Evolutionary conservation across 108 stramenopile species (phyloP), one percentile per base, ranked within the genome.

Genomic region (Licmophora abbreviata): DNA sequence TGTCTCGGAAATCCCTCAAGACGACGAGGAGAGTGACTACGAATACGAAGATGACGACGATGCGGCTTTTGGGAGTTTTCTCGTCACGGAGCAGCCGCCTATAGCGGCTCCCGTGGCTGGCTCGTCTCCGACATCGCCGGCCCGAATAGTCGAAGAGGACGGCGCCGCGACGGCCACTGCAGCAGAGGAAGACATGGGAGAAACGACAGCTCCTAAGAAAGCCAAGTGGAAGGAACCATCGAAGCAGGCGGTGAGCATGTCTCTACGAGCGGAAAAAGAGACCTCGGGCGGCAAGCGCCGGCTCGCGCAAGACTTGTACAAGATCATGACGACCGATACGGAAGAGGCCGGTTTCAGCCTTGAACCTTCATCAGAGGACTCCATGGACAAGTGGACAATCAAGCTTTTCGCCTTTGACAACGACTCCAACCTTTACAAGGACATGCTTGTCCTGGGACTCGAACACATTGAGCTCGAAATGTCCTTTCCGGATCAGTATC

Each of bases 401-500:
- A 77, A 89, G 58, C 63, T 94, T 0, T 94, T 94, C 55, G 76
- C 81, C 20, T 94, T 94, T 66, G 88, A 90, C 58, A 44, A 37
- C 2, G 88, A 85, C 47, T 74, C 72, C 14, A 83, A 90, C 51
- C 57, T 90, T 12, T 73, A 74, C 33, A 85, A 84, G 64, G 88
- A 90, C 51, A 68, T 90, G 67, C 14, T 75, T 17, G 81, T 86
- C 8, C 51, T 76, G 47, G 76, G 76, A 3, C 31, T 87, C 29
- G 81, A 92, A 32, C 71, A 84, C 44, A 69, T 94, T 29, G 85
- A 91, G 44, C 61, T 94, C 63, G 85, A 89, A 52, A 94, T 94
- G 93, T 71, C 51, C 32, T 94, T 94, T 61, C 89, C 89, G 12
- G 93, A 92, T 47, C 85, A 90, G 42, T 94, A 94, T 67, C 93